Evolutionary conservation across 768 basidiomycete genomes (phyloP), one percentile per base, ranked within the genome.

Genomic region (Heimioporus sp.): DNA sequence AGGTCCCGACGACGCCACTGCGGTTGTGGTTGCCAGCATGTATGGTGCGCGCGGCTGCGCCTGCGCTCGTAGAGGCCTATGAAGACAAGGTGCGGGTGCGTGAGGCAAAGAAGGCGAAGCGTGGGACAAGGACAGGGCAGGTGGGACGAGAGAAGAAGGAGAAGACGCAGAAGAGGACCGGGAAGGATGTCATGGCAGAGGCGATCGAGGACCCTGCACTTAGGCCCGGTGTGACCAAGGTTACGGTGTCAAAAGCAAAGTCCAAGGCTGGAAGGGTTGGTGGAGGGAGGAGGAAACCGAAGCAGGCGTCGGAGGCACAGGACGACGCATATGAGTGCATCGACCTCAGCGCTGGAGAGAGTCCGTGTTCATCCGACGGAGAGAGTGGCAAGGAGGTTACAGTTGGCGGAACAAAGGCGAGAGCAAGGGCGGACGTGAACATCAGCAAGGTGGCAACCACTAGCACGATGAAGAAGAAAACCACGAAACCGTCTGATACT

Each of bases 21-120:
- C 77, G 86, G 13, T 65, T 92, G 11, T 96, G 92, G 92, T 79
- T 93, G 69, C 89, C 92, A 0, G 90, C 87, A 20, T 84, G 78
- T 48, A 86, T 96, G 76, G 79, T 94, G 11, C 69, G 74, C 12
- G 66, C 82, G 31, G 90, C 80, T 3, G 86, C 83, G 53, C 88
- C 90, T 10, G 68, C 70, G 4, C 63, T 95, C 20, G 85, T 86
- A 5, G 69, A 78, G 39, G 77, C 77, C 16, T 93, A 77, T 56
- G 82, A 90, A 52, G 77, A 73, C 11, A 89, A 83, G 58, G 65
- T 66, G 36, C 72, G 67, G 36, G 82, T 66, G 80, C 83, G 62
- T 63, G 72, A 16, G 71, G 69, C 57, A 49, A 65, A 65, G 53
- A 86, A 79, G 60, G 58, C 52, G 36, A 62, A 63, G 37, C 54